A percentile compares a stretch with the other conserved stretches of the same genome.
Evolutionary conservation across 371 early-diverging fungal genomes (phyloP).

Genomic region (Mortierella sp.): DNA sequence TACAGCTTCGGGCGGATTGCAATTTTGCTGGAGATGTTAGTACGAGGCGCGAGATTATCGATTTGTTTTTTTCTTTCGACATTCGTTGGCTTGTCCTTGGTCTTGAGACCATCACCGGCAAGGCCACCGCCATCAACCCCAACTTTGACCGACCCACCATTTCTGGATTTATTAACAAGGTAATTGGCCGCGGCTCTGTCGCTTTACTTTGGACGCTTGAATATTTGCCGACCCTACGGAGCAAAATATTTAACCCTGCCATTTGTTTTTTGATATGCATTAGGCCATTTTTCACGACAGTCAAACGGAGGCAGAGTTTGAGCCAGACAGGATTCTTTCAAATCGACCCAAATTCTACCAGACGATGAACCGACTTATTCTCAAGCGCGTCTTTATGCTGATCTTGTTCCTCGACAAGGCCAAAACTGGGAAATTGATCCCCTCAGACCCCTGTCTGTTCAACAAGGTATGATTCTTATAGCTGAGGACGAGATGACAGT

Average conservation of each 20-base stretch:
- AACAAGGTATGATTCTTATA: constrained; percentile 31
- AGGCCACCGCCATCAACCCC: constrained; percentile 41
- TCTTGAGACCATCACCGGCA: constrained; percentile 52
- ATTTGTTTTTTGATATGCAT: too few species aligned
- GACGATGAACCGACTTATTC: constrained; percentile 49
- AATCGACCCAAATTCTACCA: constrained; percentile 44
- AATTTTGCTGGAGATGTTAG: constrained; percentile 49
- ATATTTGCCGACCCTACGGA: neutral
- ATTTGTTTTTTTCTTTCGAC: constrained; percentile 54
- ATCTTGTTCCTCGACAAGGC: constrained; percentile 59
- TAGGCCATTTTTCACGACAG: constrained; percentile 57
- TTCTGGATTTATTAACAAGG: constrained; percentile 50
- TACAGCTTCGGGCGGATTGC: constrained; percentile 43
- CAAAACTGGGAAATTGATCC: constrained; percentile 48
- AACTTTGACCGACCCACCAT: constrained; percentile 44
- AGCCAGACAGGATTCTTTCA: constrained; percentile 51
- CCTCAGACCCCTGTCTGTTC: constrained; percentile 58
- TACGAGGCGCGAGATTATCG: constrained; percentile 45
- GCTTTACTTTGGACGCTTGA: neutral
- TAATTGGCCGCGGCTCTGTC: neutral
- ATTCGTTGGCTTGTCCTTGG: constrained; percentile 59
- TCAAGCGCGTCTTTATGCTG: constrained; percentile 53
- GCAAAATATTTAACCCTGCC: neutral
- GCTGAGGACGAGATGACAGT: neutral
- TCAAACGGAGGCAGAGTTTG: constrained; percentile 31